A percentile compares a stretch with the other conserved stretches of the same genome.
Conservation (phyloP, 2,329 filamentous ascomycete species). For the Fusarium foetens region DNA sequence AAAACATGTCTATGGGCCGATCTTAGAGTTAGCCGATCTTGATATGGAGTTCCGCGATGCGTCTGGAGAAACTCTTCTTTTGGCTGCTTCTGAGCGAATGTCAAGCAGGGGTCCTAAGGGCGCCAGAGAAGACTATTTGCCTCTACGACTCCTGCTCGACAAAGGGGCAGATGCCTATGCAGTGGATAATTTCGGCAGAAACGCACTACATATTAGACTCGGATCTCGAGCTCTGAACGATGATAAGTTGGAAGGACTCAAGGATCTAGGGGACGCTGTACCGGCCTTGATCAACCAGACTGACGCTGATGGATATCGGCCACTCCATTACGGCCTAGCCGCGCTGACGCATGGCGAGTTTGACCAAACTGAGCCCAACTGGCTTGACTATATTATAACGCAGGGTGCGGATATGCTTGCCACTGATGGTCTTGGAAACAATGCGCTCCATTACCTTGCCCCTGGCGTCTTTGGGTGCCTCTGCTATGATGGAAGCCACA, state of each 20-base stretch:
- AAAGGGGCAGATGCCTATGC: constrained; percentile 24
- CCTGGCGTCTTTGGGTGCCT: neutral
- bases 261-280: neutral
- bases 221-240: neutral
- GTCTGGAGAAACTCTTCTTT: constrained; percentile 19
- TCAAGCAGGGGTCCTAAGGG: neutral
- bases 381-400: constrained; percentile 19
- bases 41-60: constrained; percentile 20
- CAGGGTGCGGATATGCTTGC: constrained; percentile 20
- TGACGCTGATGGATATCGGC: constrained; percentile 27
- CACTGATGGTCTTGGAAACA: constrained; percentile 20
- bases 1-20: neutral
- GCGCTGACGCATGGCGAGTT: neutral
- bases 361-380: neutral
- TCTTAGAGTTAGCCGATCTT: constrained; percentile 19
- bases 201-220: constrained; percentile 22
- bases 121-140: too few relatives aligned
- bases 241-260: neutral
- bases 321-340: constrained; percentile 28
- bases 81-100: constrained; percentile 17
- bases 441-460: constrained; percentile 18
- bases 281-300: constrained; percentile 16
- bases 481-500: neutral
- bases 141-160: constrained; percentile 10
- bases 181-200: constrained; percentile 20